phyloP scores from a whole-genome alignment of 352 stramenopile species.

The Globisporangium iwayamae region DNA sequence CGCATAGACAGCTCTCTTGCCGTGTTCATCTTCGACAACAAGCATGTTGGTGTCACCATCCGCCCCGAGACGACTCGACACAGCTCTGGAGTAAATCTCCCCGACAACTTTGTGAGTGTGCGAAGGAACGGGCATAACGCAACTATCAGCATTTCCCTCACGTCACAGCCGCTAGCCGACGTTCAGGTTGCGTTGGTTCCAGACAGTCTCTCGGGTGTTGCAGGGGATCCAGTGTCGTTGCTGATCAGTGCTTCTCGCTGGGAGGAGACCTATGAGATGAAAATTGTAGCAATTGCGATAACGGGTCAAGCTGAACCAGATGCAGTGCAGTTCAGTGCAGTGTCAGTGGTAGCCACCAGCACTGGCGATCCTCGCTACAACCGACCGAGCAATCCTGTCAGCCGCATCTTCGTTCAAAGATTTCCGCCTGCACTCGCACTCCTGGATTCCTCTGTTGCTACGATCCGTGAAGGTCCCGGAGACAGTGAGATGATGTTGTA shows the following conservation, averaged over 20 bases:
- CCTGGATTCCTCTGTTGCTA: slow-evolving; percentile 32
- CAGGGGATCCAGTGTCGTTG: slow-evolving; percentile 26
- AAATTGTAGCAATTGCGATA: slow-evolving; percentile 19
- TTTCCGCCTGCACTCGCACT: slow-evolving; percentile 35
- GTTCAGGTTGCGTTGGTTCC: slow-evolving; percentile 36
- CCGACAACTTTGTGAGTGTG: slow-evolving; percentile 36
- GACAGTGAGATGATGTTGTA: slow-evolving; percentile 29
- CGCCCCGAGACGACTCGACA: slow-evolving; percentile 35
- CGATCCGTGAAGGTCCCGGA: slow-evolving; percentile 38
- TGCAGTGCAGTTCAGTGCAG: slow-evolving; percentile 23
- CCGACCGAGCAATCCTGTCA: slow-evolving; percentile 15
- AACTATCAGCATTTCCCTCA: slow-evolving; percentile 30
- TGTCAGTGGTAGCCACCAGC: slow-evolving; percentile 28
- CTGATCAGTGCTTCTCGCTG: slow-evolving; percentile 29
- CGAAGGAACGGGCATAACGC: slow-evolving; percentile 41
- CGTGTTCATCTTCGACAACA: slow-evolving; percentile 51
- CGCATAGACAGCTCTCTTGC: slow-evolving; percentile 16
- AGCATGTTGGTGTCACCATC: slow-evolving; percentile 36
- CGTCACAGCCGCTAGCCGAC: slow-evolving; percentile 34
- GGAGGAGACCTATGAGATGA: slow-evolving; percentile 22
- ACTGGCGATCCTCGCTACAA: slow-evolving; percentile 40
- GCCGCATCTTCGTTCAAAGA: slow-evolving; percentile 34
- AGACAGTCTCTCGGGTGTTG: slow-evolving; percentile 21
- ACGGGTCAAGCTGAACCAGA: slow-evolving; percentile 4
- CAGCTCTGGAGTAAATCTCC: slow-evolving; percentile 17